Evolutionary conservation across 2,329 filamentous ascomycete genomes (phyloP).

Genomic region (Ceratocystiopsis brevicomis): DNA sequence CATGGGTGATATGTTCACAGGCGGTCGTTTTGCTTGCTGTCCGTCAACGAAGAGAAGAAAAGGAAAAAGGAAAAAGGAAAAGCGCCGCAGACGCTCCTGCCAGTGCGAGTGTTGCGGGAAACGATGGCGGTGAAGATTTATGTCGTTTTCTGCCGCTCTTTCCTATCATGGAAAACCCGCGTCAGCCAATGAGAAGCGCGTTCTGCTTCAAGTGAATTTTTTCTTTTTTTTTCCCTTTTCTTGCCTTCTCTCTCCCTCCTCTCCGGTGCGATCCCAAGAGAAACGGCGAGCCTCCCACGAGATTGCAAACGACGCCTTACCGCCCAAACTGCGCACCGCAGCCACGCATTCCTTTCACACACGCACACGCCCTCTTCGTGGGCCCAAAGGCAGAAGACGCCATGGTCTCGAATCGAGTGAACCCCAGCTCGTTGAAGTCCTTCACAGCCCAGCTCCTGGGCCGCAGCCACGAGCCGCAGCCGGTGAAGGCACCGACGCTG

Average conservation of each 20-base stretch:
- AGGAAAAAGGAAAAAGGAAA: no score
- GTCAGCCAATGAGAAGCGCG: slow-evolving; percentile 5
- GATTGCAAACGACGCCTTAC: background rate
- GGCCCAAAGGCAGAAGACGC: background rate
- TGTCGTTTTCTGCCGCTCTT: slow-evolving; percentile 6
- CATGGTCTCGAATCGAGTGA: slow-evolving; percentile 11
- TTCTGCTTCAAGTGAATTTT: slow-evolving; percentile 1
- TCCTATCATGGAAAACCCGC: background rate
- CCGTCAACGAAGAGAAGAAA: no score
- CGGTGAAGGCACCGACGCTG: slow-evolving; percentile 4
- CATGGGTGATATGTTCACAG: no score
- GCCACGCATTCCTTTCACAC: background rate
- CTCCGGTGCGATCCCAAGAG: no score
- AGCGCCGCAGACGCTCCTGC: background rate
- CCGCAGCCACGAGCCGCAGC: background rate
- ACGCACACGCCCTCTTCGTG: background rate
- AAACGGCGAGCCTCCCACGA: background rate
- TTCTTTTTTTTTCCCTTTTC: background rate
- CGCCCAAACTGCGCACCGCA: background rate
- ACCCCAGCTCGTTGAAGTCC: slow-evolving; percentile 14
- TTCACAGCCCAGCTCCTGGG: slow-evolving; percentile 8
- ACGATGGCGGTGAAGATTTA: slow-evolving; percentile 7
- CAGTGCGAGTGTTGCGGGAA: background rate
- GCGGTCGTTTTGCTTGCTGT: no score
- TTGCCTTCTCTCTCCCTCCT: no score